These are phyloP conservation scores for Lecanicillium sp. DNA, from an alignment of 2,329 filamentous ascomycete species.

Conservation along the genomic window DNA sequence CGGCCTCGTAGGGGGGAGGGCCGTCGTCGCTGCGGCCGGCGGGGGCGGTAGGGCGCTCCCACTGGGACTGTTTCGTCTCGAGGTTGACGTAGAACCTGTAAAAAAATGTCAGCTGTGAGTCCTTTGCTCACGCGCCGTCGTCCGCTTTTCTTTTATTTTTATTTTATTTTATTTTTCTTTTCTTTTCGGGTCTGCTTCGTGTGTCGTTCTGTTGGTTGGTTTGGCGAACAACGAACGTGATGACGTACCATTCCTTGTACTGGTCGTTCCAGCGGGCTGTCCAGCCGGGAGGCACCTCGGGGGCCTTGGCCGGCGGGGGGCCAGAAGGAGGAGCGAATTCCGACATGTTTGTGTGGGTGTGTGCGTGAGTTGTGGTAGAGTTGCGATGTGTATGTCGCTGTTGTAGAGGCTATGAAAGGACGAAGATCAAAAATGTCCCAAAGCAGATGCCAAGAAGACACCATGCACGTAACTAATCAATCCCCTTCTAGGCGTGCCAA, in stretches of 20 bases:
- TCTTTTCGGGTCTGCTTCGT: too few relatives aligned
- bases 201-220: too few relatives aligned
- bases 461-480: too few relatives aligned
- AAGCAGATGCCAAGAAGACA: background rate
- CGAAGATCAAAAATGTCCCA: background rate
- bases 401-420: background rate
- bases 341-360: constrained; percentile 34
- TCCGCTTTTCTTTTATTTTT: too few relatives aligned
- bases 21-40: constrained; percentile 47
- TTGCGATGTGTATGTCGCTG: background rate
- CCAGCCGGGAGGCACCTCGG: constrained; percentile 65
- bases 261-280: constrained; percentile 79
- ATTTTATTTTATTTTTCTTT: too few relatives aligned
- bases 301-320: constrained; percentile 54
- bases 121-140: too few relatives aligned
- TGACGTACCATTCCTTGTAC: constrained; percentile 71
- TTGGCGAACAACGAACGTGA: background rate
- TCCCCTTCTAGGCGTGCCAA: too few relatives aligned
- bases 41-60: constrained; percentile 73
- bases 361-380: background rate
- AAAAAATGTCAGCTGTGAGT: too few relatives aligned
- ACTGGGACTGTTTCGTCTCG: constrained; percentile 82
- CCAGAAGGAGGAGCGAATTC: constrained; percentile 49
- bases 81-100: constrained; percentile 85
- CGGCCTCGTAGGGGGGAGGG: constrained; percentile 61